Base-by-base conservation (phyloP, 257 asterid species). In the Ophiorrhiza pumila region DNA sequence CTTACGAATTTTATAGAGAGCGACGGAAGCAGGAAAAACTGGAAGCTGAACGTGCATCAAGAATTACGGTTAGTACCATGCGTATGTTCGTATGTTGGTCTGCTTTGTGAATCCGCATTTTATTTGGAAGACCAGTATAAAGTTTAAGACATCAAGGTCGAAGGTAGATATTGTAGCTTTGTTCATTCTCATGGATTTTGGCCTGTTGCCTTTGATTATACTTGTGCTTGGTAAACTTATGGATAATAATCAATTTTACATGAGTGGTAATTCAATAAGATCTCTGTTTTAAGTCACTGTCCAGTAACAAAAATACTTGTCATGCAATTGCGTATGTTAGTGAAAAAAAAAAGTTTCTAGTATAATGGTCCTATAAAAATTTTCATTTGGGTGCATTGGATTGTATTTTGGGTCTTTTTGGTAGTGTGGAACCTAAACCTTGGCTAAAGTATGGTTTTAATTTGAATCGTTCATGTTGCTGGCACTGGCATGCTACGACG, bases 1-100 rank as follows among this genome's bases (percentile, higher is more conserved):
- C 86, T 55, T 90, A 88, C 71, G 97, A 86, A 46, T 52, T 87
- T 65, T 94, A 90, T 65, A 72, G 86, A 60, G 96, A 94, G 81
- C 81, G 49, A 78, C 79, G 87, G 73, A 87, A 87, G 83, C 87
- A 88, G 85, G 92, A 90, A 73, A 94, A 94, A 75, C 7, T 74
- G 65, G 85, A 84, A 69, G 83, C 80, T 29, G 86, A 80, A 46
- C 91, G 89, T 72, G 86, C 77, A 61, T 76, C 88, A 41, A 88
- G 97, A 81, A 94, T 94, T 71, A 91, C 99, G 90, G 97, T 94
- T 55, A 75, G 89, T 75, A 37, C 49, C 60, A 65, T 80, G 68
- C 37, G 27, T 25, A 17, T 18, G 15, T 34, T 72, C 68, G 57
- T 42, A 27, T 39, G 37, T 46, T 59, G 47, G 49, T 32, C 34